Percentiles rank a stretch among this genome's conserved stretches.
Evolutionary conservation across 768 basidiomycete species (phyloP).

Genomic region (Mycena leptocephala): DNA sequence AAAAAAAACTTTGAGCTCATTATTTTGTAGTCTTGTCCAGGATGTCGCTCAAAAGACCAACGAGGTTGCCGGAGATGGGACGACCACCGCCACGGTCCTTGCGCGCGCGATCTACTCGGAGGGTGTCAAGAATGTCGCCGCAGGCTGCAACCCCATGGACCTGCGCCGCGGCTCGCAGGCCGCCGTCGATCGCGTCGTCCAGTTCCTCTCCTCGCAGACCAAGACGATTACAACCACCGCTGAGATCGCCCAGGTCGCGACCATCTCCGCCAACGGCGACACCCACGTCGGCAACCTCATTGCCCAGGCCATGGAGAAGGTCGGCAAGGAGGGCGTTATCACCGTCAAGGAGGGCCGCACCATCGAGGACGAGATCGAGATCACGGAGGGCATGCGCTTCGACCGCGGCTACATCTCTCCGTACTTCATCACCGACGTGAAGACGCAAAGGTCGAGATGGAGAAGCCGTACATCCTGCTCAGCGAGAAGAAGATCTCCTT

Average conservation of each 20-base stretch:
- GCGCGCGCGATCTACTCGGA: conserved; percentile 98
- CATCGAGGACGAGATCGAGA: conserved; percentile 98
- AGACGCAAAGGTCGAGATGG: conserved; percentile 96
- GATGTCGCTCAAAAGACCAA: conserved; percentile 98
- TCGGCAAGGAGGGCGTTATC: conserved; percentile 99
- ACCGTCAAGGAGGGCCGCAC: conserved; percentile 99
- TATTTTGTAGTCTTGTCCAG: conserved; percentile 84
- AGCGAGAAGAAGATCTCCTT: conserved; percentile 98
- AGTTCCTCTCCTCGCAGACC: conserved; percentile 90
- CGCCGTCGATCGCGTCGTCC: conserved; percentile 95
- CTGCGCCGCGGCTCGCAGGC: conserved; percentile 98
- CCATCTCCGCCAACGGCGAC: conserved; percentile 90
- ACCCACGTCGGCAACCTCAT: conserved; percentile 94
- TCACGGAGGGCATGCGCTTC: conserved; percentile 99
- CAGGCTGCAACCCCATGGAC: conserved; percentile 99
- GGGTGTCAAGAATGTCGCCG: conserved; percentile 99
- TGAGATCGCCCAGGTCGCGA: conserved; percentile 99
- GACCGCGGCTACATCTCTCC: conserved; percentile 99
- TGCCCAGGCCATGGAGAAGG: conserved; percentile 99
- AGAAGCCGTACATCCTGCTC: conserved; percentile 95
- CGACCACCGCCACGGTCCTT: conserved; percentile 97
- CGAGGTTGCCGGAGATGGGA: conserved; percentile 97
- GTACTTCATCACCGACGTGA: conserved; percentile 99
- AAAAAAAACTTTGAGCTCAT: neutral
- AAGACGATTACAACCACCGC: conserved; percentile 97